These are phyloP conservation scores for Gilbertella persicaria DNA, from an alignment of 371 early-diverging fungal genomes.

Conservation along the genomic window DNA sequence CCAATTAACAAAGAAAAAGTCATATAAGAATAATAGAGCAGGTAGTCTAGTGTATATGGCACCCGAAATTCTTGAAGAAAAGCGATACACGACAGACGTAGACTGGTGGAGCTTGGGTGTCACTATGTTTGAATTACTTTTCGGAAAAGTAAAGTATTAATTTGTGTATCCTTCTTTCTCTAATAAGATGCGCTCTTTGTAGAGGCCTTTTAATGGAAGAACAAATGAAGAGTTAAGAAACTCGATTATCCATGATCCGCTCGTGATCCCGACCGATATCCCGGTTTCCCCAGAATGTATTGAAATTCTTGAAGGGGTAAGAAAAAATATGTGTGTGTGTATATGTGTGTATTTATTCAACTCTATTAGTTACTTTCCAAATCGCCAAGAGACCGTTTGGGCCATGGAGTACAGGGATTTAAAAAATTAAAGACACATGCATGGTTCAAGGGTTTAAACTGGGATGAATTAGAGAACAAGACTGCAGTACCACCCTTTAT, in stretches of 20 bases:
- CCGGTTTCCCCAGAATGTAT: constrained; percentile 52
- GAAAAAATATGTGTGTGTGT: neutral
- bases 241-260: constrained; percentile 56
- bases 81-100: constrained; percentile 67
- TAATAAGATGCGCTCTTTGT: neutral
- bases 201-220: constrained; percentile 73
- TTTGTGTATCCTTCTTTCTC: neutral
- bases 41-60: constrained; percentile 77
- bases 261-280: constrained; percentile 60
- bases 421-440: constrained; percentile 60
- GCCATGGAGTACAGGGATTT: constrained; percentile 56
- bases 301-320: constrained; percentile 45
- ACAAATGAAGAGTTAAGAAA: constrained; percentile 51
- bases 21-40: constrained; percentile 58
- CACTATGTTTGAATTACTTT: constrained; percentile 76
- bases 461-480: constrained; percentile 56
- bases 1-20: constrained; percentile 53
- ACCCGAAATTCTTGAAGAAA: constrained; percentile 70
- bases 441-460: constrained; percentile 63
- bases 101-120: constrained; percentile 94
- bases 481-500: constrained; percentile 62
- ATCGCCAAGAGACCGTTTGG: constrained; percentile 56
- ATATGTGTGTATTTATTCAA: neutral
- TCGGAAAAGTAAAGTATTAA: constrained; percentile 60
- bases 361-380: constrained; percentile 50